phyloP scores from a whole-genome alignment of 2,329 filamentous ascomycete genomes.

The Emericellopsis cladophorae region DNA sequence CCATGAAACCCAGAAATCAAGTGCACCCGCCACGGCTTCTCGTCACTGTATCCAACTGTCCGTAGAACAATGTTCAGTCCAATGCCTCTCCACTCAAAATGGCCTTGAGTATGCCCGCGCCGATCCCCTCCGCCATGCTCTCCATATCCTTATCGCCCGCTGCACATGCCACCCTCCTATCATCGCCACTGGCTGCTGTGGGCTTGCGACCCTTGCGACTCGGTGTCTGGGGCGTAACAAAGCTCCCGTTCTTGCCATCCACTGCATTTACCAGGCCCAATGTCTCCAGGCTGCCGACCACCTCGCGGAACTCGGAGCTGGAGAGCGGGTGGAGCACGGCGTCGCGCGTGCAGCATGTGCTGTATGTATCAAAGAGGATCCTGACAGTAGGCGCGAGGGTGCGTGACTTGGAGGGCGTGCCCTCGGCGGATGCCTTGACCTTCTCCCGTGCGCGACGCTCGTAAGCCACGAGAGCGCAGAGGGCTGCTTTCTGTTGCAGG shows the following conservation, averaged over 20 bases:
- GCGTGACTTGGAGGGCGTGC: constrained; percentile 49
- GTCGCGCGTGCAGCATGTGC: constrained; percentile 69
- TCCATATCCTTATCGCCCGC: constrained; percentile 72
- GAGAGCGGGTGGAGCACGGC: constrained; percentile 84
- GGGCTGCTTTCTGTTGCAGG: constrained; percentile 87
- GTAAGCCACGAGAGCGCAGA: constrained; percentile 80
- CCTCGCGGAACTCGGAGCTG: constrained; percentile 86
- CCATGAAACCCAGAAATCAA: too few species aligned
- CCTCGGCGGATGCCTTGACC: constrained; percentile 24
- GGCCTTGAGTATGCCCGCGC: constrained; percentile 46
- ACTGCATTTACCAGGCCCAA: constrained; percentile 63
- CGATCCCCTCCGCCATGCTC: constrained; percentile 51
- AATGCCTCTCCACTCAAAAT: constrained; percentile 50
- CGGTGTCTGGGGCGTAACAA: constrained; percentile 52
- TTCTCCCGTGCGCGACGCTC: constrained; percentile 56
- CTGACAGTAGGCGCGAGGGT: constrained; percentile 67
- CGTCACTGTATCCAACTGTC: too few species aligned
- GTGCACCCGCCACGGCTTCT: too few species aligned
- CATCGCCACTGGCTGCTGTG: constrained; percentile 46
- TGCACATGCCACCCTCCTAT: constrained; percentile 66
- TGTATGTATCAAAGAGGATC: constrained; percentile 74
- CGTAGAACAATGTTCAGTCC: constrained; percentile 22
- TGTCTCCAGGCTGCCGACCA: constrained; percentile 80
- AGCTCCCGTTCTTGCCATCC: constrained; percentile 58
- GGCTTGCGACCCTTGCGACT: constrained; percentile 53